Evolutionary conservation across 768 basidiomycete species (phyloP), one percentile per base, ranked within the genome.

Genomic region (Calocybe cyanea): DNA sequence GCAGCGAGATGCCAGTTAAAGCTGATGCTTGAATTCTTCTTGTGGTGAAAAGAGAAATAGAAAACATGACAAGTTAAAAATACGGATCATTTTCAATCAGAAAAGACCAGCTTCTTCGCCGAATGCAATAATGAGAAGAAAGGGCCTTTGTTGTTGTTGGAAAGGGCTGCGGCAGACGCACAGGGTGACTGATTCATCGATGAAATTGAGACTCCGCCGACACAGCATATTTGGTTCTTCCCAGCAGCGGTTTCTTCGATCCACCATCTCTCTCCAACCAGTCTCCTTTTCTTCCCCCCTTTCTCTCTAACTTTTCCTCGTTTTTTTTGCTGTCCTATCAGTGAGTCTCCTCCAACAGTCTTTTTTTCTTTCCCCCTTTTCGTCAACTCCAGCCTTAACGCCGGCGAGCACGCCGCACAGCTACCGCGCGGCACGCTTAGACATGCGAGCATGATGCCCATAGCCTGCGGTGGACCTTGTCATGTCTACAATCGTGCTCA

Each of bases 161-260:
- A 28, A 28, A 28, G 25, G 25, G 25, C 11, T 28, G 11, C 11
- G 25, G 5, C 11, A 28, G 25, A 11, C 11, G 25, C 25, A 28
- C 5, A 28, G 11, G 25, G 24, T 41, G 48, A 55, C 52, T 54
- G 56, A 61, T 57, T 53, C 57, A 60, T 59, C 56, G 55, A 57
- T 58, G 23, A 41, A 57, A 62, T 74, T 78, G 43, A 71, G 71
- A 69, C 75, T 77, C 77, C 77, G 77, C 57, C 32, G 52, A 66
- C 77, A 76, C 62, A 65, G 63, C 65, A 63, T 67, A 64, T 64
- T 64, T 68, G 65, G 67, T 64, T 65, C 66, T 66, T 65, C 61
- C 59, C 59, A 53, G 64, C 57, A 53, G n/a, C 25, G 25, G 49
- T 60, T 54, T 54, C 52, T 62, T 54, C 52, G 46, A 53, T 46